Evolutionary conservation across 805 yeast genomes (phyloP).

Genomic region (Phaffomyces thermotolerans): DNA sequence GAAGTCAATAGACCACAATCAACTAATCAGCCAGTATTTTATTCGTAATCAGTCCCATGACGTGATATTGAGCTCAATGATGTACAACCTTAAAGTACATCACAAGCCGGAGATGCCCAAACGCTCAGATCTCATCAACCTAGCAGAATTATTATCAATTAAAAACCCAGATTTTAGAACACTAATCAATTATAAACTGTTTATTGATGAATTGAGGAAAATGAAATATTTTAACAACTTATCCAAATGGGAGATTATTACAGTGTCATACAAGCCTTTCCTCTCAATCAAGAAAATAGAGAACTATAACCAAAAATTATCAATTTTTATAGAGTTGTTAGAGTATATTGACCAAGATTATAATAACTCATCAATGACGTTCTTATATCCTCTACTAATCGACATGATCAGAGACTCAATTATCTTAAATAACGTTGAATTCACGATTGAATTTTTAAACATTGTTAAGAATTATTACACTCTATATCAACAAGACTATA

Average conservation of each 20-base stretch:
- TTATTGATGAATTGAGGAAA: not conserved
- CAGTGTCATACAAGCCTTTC: slow-evolving; percentile 4
- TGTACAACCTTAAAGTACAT: no score
- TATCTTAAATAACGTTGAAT: slow-evolving; percentile 2
- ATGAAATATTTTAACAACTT: no score
- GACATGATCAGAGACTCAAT: slow-evolving; percentile 8
- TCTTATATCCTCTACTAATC: slow-evolving; percentile 7
- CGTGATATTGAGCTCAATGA: no score
- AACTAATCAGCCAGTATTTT: no score
- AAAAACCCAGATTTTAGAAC: slow-evolving; percentile 4
- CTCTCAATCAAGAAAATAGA: slow-evolving; percentile 2
- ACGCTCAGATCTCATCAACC: no score
- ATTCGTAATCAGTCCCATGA: no score
- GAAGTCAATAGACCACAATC: no score
- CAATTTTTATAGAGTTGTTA: not conserved
- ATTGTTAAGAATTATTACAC: not conserved
- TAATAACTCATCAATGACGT: not conserved
- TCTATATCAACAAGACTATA: slow-evolving; percentile 6
- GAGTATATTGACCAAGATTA: not conserved
- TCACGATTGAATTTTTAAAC: slow-evolving; percentile 1
- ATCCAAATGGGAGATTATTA: not conserved
- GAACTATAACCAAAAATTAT: slow-evolving; percentile 5
- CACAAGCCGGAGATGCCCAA: no score
- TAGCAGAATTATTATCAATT: not conserved
- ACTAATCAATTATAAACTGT: slow-evolving; percentile 6